phyloP scores from a whole-genome alignment of 352 stramenopile species.

The Phytophthora capsici region DNA sequence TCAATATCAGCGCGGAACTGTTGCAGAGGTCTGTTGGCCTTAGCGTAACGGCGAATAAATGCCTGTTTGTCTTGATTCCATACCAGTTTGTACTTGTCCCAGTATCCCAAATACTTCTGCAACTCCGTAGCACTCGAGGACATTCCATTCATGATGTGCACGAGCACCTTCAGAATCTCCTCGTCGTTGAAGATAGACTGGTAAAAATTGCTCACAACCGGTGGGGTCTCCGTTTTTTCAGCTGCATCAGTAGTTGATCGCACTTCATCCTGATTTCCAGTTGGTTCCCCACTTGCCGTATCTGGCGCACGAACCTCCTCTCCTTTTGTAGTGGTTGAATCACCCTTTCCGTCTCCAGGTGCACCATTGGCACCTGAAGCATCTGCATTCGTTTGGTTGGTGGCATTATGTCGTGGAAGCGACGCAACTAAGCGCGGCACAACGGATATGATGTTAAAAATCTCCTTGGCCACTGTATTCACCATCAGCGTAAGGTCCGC shows the following conservation, averaged over 20 bases:
- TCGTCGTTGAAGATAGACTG: conserved; percentile 96
- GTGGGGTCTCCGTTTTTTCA: conserved; percentile 14
- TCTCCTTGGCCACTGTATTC: conserved; percentile 94
- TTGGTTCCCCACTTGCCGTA: conserved; percentile 19
- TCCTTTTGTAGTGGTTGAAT: conserved; percentile 9
- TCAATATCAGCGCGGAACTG: conserved; percentile 95
- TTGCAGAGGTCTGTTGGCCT: conserved; percentile 92
- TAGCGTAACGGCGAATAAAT: conserved; percentile 96
- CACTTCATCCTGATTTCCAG: conserved; percentile 30
- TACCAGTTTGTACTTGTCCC: conserved; percentile 94
- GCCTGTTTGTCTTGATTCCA: conserved; percentile 96
- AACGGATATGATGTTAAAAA: conserved; percentile 94
- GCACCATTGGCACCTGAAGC: not conserved
- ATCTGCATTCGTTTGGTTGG: conserved; percentile 35
- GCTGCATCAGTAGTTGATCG: conserved; percentile 11
- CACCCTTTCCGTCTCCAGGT: conserved; percentile 21
- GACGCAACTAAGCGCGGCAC: conserved; percentile 86
- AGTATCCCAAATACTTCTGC: conserved; percentile 95
- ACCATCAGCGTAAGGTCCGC: conserved; percentile 95
- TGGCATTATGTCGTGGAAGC: conserved; percentile 31
- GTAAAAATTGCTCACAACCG: conserved; percentile 83
- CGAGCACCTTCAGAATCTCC: conserved; percentile 95
- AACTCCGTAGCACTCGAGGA: conserved; percentile 92
- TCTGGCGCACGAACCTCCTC: conserved; percentile 35
- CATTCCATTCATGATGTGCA: conserved; percentile 98